Conservation (phyloP, 345 rosid species). For the Bruguiera parviflora region DNA sequence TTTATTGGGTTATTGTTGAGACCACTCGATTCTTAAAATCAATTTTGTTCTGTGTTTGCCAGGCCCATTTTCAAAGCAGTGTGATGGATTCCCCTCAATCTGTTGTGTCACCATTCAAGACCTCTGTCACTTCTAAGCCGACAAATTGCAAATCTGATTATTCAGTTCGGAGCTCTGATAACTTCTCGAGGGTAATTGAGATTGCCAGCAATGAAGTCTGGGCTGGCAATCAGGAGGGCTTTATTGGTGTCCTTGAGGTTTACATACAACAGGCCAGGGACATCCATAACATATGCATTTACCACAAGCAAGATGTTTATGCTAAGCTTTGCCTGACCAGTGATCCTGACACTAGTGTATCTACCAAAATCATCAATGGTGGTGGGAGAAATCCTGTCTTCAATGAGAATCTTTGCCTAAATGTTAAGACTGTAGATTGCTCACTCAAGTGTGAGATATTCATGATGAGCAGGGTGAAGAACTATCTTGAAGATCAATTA, state of each 20-base stretch:
- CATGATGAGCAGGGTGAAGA: conserved; percentile 98
- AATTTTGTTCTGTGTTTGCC: conserved; percentile 26
- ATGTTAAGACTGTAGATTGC: conserved; percentile 64
- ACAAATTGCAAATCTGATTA: conserved; percentile 53
- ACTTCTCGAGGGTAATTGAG: conserved; percentile 39
- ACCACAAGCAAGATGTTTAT: conserved; percentile 99
- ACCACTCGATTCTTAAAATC: conserved; percentile 5
- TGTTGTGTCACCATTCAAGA: conserved; percentile 83
- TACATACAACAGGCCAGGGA: conserved; percentile 95
- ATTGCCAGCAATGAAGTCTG: conserved; percentile 34
- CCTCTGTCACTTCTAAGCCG: conserved; percentile 42
- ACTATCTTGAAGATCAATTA: conserved; percentile 95
- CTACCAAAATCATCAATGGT: conserved; percentile 93
- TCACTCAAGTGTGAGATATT: conserved; percentile 90
- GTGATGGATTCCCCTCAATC: conserved; percentile 96
- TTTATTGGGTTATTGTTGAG: conserved; percentile 2
- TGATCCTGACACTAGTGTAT: conserved; percentile 69
- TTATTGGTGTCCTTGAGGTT: conserved; percentile 68
- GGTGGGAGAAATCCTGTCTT: conserved; percentile 99
- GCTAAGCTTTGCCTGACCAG: conserved; percentile 90
- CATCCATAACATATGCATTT: conserved; percentile 97
- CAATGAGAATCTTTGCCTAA: conserved; percentile 60
- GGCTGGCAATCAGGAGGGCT: conserved; percentile 32
- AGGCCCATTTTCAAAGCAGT: conserved; percentile 25
- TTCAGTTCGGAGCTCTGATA: conserved; percentile 37